Conservation (phyloP, 257 asterid genomes). For the Fraxinus quadrangulata region DNA sequence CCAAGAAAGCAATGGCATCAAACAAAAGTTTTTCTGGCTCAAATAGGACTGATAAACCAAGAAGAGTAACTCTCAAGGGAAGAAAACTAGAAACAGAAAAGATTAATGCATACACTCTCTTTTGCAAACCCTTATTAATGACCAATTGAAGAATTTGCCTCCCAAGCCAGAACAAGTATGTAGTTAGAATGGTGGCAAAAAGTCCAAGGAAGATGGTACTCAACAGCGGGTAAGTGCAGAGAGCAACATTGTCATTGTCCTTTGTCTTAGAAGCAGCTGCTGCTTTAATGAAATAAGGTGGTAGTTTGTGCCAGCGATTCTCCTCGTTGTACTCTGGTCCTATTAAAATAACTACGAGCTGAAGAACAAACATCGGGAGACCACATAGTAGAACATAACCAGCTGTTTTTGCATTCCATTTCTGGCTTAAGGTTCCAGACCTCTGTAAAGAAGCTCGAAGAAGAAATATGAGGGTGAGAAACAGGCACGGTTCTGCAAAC, state of each 20-base stretch:
- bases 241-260: constrained; percentile 36
- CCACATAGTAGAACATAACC: constrained; percentile 60
- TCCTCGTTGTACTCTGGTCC: constrained; percentile 51
- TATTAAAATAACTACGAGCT: constrained; percentile 56
- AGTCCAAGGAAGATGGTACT: constrained; percentile 69
- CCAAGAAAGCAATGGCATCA: constrained; percentile 63
- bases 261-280: constrained; percentile 30
- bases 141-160: constrained; percentile 60
- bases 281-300: constrained; percentile 64
- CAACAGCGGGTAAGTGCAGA: constrained; percentile 82
- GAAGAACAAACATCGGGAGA: constrained; percentile 64
- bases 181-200: constrained; percentile 54
- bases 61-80: constrained; percentile 64
- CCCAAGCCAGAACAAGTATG: constrained; percentile 69
- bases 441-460: constrained; percentile 77
- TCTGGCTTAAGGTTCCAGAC: constrained; percentile 53
- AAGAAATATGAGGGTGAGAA: constrained; percentile 70
- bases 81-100: constrained; percentile 54
- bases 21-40: constrained; percentile 49
- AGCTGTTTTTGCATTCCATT: constrained; percentile 70
- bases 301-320: constrained; percentile 40
- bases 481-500: constrained; percentile 83
- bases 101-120: constrained; percentile 72
- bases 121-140: constrained; percentile 77
- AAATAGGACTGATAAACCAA: constrained; percentile 68